Conservation (phyloP, 768 basidiomycete species). For the Termitomyces titanicus region DNA sequence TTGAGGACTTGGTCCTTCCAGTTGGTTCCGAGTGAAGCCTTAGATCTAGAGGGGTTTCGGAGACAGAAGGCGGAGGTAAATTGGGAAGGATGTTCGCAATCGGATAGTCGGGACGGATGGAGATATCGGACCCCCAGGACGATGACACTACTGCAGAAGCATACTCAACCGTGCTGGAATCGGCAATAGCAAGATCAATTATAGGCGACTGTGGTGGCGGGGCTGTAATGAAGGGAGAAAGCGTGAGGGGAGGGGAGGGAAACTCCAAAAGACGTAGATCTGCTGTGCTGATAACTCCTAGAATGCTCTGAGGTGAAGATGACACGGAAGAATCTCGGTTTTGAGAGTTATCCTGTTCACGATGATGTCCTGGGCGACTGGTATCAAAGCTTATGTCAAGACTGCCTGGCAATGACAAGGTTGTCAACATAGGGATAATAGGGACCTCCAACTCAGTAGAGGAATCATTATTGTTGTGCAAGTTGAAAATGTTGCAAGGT, state of each 20-base stretch:
- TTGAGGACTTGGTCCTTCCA: not conserved
- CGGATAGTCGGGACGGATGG: constrained; percentile 8
- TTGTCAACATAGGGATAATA: constrained; percentile 21
- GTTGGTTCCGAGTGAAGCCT: not conserved
- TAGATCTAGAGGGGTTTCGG: not conserved
- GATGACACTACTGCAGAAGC: constrained; percentile 31
- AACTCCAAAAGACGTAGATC: constrained; percentile 9
- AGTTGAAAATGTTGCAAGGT: constrained; percentile 3
- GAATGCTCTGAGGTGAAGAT: constrained; percentile 5
- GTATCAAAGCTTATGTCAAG: constrained; percentile 13
- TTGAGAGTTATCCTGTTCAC: not conserved
- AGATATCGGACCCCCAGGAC: constrained; percentile 22
- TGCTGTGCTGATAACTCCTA: constrained; percentile 8
- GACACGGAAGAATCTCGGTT: constrained; percentile 5
- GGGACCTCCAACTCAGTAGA: constrained; percentile 22
- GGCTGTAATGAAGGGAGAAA: constrained; percentile 17
- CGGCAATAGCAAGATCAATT: constrained; percentile 1
- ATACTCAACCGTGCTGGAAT: constrained; percentile 27
- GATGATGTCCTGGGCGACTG: constrained; percentile 5
- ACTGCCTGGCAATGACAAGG: constrained; percentile 25
- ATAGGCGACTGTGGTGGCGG: constrained; percentile 6
- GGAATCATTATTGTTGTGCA: constrained; percentile 11
- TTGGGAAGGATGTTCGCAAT: not conserved
- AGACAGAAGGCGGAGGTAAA: not conserved
- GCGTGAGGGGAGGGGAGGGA: constrained; percentile 15